Percentiles rank a stretch among this genome's conserved stretches.
Evolutionary conservation across 768 basidiomycete species (phyloP).

Genomic region (Russula sp.): DNA sequence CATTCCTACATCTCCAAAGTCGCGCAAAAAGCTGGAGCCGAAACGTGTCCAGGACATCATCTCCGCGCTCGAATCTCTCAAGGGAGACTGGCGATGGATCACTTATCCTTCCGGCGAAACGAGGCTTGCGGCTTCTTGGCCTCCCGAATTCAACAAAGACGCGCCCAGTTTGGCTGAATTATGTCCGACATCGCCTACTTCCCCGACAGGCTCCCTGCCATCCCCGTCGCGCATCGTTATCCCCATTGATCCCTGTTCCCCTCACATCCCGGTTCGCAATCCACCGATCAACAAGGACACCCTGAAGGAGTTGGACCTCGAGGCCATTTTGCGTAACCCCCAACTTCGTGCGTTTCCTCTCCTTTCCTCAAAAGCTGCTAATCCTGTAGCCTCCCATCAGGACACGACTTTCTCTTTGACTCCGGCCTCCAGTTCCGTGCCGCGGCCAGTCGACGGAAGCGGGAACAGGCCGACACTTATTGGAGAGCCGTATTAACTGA

Average conservation of each 20-base stretch:
- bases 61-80: slow-evolving; percentile 23
- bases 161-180: slow-evolving; percentile 12
- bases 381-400: slow-evolving; percentile 34
- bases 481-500: slow-evolving; percentile 80
- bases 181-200: slow-evolving; percentile 24
- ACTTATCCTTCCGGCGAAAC: slow-evolving; percentile 24
- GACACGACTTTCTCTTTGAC: slow-evolving; percentile 88
- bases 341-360: slow-evolving; percentile 68
- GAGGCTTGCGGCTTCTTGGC: slow-evolving; percentile 24
- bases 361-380: background rate
- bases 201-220: slow-evolving; percentile 24
- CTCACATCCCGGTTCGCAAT: slow-evolving; percentile 59
- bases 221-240: slow-evolving; percentile 28
- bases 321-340: slow-evolving; percentile 81
- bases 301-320: slow-evolving; percentile 78
- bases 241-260: slow-evolving; percentile 39
- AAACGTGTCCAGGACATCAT: slow-evolving; percentile 20
- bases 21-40: slow-evolving; percentile 17
- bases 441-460: slow-evolving; percentile 65
- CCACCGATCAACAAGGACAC: slow-evolving; percentile 82
- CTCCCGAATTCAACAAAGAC: slow-evolving; percentile 25
- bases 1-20: slow-evolving; percentile 12
- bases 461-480: slow-evolving; percentile 69
- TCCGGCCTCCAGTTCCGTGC: slow-evolving; percentile 78
- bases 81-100: slow-evolving; percentile 24